Evolutionary conservation across 306 rosid genomes (phyloP), one percentile per base, ranked within the genome.

Genomic region (Cicer pinnatifidum): DNA sequence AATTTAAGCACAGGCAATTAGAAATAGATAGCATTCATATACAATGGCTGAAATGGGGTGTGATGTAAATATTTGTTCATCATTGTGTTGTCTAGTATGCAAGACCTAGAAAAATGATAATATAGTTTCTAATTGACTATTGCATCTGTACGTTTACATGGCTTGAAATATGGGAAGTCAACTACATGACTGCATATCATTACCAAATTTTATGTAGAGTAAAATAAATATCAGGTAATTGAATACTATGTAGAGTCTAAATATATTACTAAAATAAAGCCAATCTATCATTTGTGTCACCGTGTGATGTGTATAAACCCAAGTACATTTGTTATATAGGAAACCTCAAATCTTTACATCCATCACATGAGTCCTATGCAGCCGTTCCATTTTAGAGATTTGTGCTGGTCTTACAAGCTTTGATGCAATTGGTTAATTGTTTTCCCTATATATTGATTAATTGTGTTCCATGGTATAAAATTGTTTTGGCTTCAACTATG

Each of bases 41-140:
- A 3, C 17, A 16, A 52, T 41, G 16, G 40, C 66, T 44, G 33
- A 56, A 71, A 53, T 17, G n/a, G 15, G 64, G 52, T 62, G 44
- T 53, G 43, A 51, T 60, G 46, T 71, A 68, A 74, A 74, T 75
- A 68, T 8, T 50, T 59, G 59, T 50, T 58, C 50, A 46, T 47
- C 40, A 52, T 50, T 45, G 17, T 71, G 40, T 60, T 63, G 39
- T 67, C 44, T 47, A 41, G 64, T 7, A 59, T 62, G 41, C 33
- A 75, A 74, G 71, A 47, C 16, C 71, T 48, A 23, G 19, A 37
- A 66, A 80, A 52, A 7, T 13, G 67, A 45, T 44, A 44, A 10
- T 23, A 45, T 19, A 39, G 12, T 60, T 8, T 70, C 13, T 72
- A 59, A 11, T 41, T 60, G 57, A 48, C 46, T 65, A 47, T 73